A percentile compares a stretch with the other conserved stretches of the same genome.
Evolutionary conservation across 805 yeast genomes (phyloP).

Genomic region (Kodamaea neixiangensis): DNA sequence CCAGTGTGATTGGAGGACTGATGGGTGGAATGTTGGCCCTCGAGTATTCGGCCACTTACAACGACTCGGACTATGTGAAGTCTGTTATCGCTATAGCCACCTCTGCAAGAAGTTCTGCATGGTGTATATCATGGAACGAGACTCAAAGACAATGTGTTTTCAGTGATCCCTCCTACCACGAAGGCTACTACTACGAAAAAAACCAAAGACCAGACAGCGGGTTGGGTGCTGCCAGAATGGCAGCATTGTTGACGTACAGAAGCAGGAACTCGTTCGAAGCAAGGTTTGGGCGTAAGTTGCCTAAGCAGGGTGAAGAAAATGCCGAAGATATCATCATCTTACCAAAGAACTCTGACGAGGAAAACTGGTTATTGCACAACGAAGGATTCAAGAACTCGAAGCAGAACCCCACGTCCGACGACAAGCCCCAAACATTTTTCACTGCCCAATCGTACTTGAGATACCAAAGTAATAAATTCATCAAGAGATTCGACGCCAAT

Average conservation of each 20-base stretch:
- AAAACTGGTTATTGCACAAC: constrained; percentile 82
- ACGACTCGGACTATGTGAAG: constrained; percentile 65
- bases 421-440: constrained; percentile 62
- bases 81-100: constrained; percentile 85
- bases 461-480: constrained; percentile 91
- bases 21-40: constrained; percentile 98
- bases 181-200: constrained; percentile 76
- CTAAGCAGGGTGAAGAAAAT: constrained; percentile 15
- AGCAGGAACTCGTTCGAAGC: constrained; percentile 89
- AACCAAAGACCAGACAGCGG: constrained; percentile 78
- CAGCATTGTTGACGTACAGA: constrained; percentile 90
- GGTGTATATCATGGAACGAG: constrained; percentile 99
- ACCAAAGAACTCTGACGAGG: constrained; percentile 59
- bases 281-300: constrained; percentile 79
- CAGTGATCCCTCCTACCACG: constrained; percentile 90
- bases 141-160: constrained; percentile 96
- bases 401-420: constrained; percentile 9
- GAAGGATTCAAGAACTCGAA: constrained; percentile 59
- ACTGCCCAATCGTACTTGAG: constrained; percentile 95
- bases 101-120: constrained; percentile 91
- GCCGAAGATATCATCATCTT: constrained; percentile 30
- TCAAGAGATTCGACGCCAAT: constrained; percentile 90
- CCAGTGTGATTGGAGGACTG: constrained; percentile 92
- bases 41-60: constrained; percentile 73
- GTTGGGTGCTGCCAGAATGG: constrained; percentile 95